Base-by-base conservation (phyloP, 2,329 filamentous ascomycete genomes). In the Epichloe bromicola region DNA sequence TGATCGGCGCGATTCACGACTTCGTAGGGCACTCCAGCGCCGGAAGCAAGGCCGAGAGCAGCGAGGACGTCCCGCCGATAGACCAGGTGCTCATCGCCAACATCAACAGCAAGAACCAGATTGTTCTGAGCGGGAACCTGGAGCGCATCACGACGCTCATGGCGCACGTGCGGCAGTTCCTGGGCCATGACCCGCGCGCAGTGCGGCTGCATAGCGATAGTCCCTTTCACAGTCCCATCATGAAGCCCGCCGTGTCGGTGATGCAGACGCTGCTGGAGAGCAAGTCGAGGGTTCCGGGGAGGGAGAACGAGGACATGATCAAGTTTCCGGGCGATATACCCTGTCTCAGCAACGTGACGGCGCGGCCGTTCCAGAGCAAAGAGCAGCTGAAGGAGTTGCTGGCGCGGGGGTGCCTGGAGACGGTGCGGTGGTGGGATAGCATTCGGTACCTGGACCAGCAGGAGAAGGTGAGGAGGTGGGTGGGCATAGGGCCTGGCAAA, bases 91-190 rank as follows among this genome's bases (percentile, higher is more conserved):
- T 85, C 58, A 89, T 97, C 59, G 91, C 89, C 53, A 96, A 97
- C 67, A 82, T 95, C 69, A 97, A 97, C 70, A 88, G 84, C 65
- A 93, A 89, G 71, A 95, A 95, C 64, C 91, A 97, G 70, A 95
- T 97, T 60, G 91, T 96, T 48, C 74, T 97, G 49, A 93, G 86
- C 63, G 91, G 91, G 37, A 91, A 83, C 66, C 83, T 96, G 49
- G 83, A 84, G 60, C 78, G 82, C 58, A 95, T 96, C 65, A 83
- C 81, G 60, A 84, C 83, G 51, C 79, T 96, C 17, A 72, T 96
- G 49, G 82, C 86, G 11, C 89, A 96, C 64, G 75, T 97, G 52
- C 75, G 89, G 48, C 88, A 94, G 64, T 96, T 95, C 63, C 80
- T 88, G 10, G 90, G 90, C 11, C 89, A 96, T 64, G 91, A 96